Conservation (phyloP, 768 basidiomycete genomes). For the Pulveroboletus sp. region DNA sequence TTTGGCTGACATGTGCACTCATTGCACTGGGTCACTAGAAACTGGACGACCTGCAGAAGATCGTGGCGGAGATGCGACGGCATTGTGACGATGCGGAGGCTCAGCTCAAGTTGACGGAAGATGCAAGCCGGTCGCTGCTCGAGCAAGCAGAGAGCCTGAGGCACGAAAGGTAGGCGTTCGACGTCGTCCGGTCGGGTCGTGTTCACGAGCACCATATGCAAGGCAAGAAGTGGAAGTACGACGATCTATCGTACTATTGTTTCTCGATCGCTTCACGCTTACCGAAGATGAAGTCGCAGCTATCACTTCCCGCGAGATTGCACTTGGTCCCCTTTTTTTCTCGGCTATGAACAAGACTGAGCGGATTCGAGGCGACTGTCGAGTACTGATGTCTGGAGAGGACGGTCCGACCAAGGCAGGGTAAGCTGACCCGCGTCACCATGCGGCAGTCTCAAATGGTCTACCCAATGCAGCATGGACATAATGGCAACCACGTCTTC, state of each 20-base stretch:
- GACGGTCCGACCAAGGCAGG: conserved; percentile 74
- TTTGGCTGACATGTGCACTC: neutral
- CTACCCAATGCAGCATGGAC: conserved; percentile 56
- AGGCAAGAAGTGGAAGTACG: conserved; percentile 69
- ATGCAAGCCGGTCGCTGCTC: conserved; percentile 71
- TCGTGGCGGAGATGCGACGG: conserved; percentile 73
- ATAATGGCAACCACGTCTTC: conserved; percentile 81
- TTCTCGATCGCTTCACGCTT: conserved; percentile 85
- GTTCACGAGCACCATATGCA: neutral
- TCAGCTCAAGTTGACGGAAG: conserved; percentile 69
- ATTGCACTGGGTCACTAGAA: conserved; percentile 46
- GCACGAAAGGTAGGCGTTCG: conserved; percentile 55
- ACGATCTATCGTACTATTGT: conserved; percentile 69
- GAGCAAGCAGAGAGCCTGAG: conserved; percentile 77
- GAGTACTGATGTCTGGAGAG: conserved; percentile 81
- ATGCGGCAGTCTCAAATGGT: neutral
- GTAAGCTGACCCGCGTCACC: conserved; percentile 34
- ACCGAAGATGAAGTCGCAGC: conserved; percentile 65
- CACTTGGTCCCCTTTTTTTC: conserved; percentile 73
- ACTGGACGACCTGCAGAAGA: conserved; percentile 71
- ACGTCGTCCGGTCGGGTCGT: neutral
- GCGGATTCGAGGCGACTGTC: conserved; percentile 77
- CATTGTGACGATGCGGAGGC: conserved; percentile 82
- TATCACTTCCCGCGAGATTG: conserved; percentile 73
- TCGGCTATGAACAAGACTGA: conserved; percentile 83